These are phyloP conservation scores for Gynostemma pentaphyllum DNA, from an alignment of 306 rosid species.

Conservation along the genomic window DNA sequence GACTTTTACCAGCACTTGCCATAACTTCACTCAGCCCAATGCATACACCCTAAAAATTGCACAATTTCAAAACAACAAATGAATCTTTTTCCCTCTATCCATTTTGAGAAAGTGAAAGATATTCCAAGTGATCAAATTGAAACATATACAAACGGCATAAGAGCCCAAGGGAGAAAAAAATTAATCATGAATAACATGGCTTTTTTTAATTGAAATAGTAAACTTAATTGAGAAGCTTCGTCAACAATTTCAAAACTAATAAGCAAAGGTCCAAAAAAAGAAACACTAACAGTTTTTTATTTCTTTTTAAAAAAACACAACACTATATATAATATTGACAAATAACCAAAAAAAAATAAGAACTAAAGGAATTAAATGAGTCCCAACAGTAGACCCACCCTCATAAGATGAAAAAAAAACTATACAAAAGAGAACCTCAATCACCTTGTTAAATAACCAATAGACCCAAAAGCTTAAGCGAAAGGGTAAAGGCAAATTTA, in stretches of 20 bases:
- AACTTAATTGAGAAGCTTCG: no score
- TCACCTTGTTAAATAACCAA: no score
- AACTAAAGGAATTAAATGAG: no score
- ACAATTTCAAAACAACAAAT: not conserved
- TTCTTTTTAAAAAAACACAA: not conserved
- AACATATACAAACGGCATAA: not conserved
- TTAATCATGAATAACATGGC: not conserved
- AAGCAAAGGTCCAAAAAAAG: not conserved
- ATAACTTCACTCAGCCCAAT: slow-evolving; percentile 96
- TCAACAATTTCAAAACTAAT: not conserved
- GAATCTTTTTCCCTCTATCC: not conserved
- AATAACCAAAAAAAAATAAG: no score
- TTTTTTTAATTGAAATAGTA: no score
- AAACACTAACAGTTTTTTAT: not conserved
- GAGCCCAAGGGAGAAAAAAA: not conserved
- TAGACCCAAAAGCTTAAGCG: no score
- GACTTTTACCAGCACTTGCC: slow-evolving; percentile 88
- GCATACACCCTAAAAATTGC: slow-evolving; percentile 73
- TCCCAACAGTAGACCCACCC: no score
- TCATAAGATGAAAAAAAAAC: no score
- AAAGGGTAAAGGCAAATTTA: no score
- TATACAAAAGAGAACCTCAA: no score
- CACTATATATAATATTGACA: no score
- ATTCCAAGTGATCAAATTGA: not conserved
- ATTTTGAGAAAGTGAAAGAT: slow-evolving; percentile 6